phyloP scores from a whole-genome alignment of 2,329 filamentous ascomycete genomes.

The Diplodia mutila region DNA sequence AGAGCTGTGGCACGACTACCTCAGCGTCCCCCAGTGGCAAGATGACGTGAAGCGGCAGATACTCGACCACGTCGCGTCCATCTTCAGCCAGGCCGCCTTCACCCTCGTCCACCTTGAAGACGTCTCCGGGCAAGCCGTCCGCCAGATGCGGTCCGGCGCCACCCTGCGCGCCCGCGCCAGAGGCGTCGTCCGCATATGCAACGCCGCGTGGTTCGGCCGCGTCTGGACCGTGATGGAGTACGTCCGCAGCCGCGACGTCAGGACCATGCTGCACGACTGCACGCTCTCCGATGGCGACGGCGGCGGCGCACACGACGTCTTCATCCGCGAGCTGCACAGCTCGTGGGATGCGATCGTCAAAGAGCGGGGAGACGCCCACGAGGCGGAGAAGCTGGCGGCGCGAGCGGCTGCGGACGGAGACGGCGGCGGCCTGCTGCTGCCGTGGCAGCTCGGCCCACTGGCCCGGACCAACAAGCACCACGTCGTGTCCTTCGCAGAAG shows the following conservation, averaged over 20 bases:
- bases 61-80: slow-evolving; percentile 1
- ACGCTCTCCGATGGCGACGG: slow-evolving; percentile 7
- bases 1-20: slow-evolving; percentile 32
- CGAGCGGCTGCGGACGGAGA: too few relatives aligned
- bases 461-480: not conserved
- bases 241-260: slow-evolving; percentile 26
- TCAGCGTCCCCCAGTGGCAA: slow-evolving; percentile 30
- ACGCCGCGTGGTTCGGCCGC: slow-evolving; percentile 30
- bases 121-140: not conserved
- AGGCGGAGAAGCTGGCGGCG: not conserved
- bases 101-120: not conserved
- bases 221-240: slow-evolving; percentile 32
- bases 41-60: slow-evolving; percentile 13
- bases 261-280: slow-evolving; percentile 27
- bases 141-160: not conserved
- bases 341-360: not conserved
- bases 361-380: not conserved
- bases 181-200: slow-evolving; percentile 27
- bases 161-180: not conserved
- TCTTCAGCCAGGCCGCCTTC: not conserved
- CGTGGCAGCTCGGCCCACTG: not conserved
- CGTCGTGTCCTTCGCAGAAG: not conserved
- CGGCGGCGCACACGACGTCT: slow-evolving; percentile 16
- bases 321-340: slow-evolving; percentile 18
- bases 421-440: not conserved